Percentiles rank a stretch among this genome's conserved stretches.
Conservation (phyloP, 2,329 filamentous ascomycete genomes). For the Pleoardoris graminearum region DNA sequence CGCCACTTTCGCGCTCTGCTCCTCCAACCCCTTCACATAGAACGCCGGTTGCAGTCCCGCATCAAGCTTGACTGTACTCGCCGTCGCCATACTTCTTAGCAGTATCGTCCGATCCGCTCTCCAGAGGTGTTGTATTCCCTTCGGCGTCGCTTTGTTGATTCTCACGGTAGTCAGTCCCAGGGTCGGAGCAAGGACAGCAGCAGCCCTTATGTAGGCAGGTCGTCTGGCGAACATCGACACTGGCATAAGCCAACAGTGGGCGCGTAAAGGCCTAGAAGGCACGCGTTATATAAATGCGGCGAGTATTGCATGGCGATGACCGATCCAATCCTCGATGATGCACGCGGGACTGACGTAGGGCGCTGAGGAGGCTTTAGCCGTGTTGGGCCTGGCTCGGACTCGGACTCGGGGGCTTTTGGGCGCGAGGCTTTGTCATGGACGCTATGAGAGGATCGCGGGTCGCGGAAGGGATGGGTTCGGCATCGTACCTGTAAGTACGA, state of each 20-base stretch:
- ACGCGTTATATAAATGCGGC: neutral
- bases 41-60: conserved; percentile 52
- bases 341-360: neutral
- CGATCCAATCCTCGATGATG: neutral
- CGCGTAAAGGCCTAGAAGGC: neutral
- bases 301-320: neutral
- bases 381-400: conserved; percentile 1
- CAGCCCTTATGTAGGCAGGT: conserved; percentile 8
- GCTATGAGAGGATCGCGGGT: neutral
- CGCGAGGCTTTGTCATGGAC: conserved; percentile 6
- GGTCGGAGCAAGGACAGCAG: conserved; percentile 5
- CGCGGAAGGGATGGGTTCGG: too few species aligned
- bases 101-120: conserved; percentile 3
- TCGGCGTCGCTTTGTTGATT: conserved; percentile 1
- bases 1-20: conserved; percentile 64
- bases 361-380: conserved; percentile 6
- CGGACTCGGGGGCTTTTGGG: conserved; percentile 5
- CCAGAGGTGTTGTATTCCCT: conserved; percentile 4
- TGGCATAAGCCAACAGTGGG: neutral
- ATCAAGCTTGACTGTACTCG: conserved; percentile 47
- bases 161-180: conserved; percentile 1
- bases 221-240: conserved; percentile 12
- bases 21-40: conserved; percentile 51
- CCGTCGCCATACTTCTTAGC: conserved; percentile 35
- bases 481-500: neutral